Base-by-base conservation (phyloP, 208 protist species). In the Leishmania martiniquensis region DNA sequence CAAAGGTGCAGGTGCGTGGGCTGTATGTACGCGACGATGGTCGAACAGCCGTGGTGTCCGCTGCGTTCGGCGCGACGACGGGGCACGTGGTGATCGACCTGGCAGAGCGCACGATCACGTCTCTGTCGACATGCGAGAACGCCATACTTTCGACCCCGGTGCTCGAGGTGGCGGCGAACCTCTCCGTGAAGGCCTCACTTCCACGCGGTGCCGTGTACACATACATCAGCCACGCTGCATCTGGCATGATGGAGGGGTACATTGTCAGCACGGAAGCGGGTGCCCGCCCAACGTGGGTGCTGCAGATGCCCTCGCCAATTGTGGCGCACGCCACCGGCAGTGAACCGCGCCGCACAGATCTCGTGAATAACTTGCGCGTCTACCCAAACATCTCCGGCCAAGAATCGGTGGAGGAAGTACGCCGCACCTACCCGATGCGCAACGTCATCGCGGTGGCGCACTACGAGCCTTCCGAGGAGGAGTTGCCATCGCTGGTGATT, bases 391-490 rank as follows among this genome's bases (percentile, higher is more conserved):
- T 82, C 42, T 89, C 83, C 17, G 84, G 86, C 45, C 84, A 82
- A 66, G 87, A 91, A 67, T 54, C 71, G 12, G 83, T 85, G 25
- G 89, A 97, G 37, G 93, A 97, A 77, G 93, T 98, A 69, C 90
- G 89, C 60, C 91, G 87, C 69, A 89, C 89, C 74, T 98, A 94
- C 80, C 91, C 93, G 1, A 94, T 88, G 44, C 86, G 83, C 69
- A 96, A 98, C 78, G 86, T 96, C 37, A 70, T 98, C 67, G 91
- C 84, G 20, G 85, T 97, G 37, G 91, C 92, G 32, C 85, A 96
- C 84, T 94, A 95, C 75, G 92, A 94, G 82, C 80, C 85, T 22
- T 45, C 75, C 2, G 77, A 82, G 59, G 87, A 93, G 49, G 87
- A 95, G 79, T 75, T 95, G 44, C 80, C 87, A 6, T 89, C 89